Percentiles rank a stretch among this genome's conserved stretches.
Conservation (phyloP, 2,329 filamentous ascomycete species). For the Pseudonectria buxi region DNA sequence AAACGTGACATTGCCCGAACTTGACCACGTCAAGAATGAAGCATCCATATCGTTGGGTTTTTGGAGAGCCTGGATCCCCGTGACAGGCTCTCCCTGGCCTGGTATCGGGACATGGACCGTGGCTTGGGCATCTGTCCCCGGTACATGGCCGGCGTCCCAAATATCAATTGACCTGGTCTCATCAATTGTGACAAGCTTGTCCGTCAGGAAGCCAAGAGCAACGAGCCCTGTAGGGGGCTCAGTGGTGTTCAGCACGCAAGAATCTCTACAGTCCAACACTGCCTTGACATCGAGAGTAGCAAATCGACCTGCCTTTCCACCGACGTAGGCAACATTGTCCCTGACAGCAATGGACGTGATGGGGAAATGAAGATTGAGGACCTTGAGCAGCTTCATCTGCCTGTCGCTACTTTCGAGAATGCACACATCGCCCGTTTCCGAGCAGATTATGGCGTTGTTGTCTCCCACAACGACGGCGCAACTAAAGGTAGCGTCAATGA, state of each 20-base stretch:
- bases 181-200: slow-evolving; percentile 69
- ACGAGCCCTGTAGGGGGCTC: slow-evolving; percentile 43
- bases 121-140: slow-evolving; percentile 31
- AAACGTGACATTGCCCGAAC: slow-evolving; percentile 70
- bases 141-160: slow-evolving; percentile 42
- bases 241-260: slow-evolving; percentile 33
- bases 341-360: slow-evolving; percentile 61
- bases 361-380: slow-evolving; percentile 60
- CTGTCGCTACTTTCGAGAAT: slow-evolving; percentile 71
- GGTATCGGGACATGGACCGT: slow-evolving; percentile 49
- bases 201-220: slow-evolving; percentile 61
- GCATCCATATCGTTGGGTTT: slow-evolving; percentile 55
- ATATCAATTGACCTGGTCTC: slow-evolving; percentile 68
- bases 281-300: slow-evolving; percentile 45
- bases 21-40: slow-evolving; percentile 85
- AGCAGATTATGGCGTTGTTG: slow-evolving; percentile 71
- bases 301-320: slow-evolving; percentile 58
- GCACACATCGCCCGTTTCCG: slow-evolving; percentile 85
- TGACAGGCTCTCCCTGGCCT: slow-evolving; percentile 56
- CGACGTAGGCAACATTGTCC: slow-evolving; percentile 56
- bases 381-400: slow-evolving; percentile 61
- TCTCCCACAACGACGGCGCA: slow-evolving; percentile 65
- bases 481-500: slow-evolving; percentile 80
- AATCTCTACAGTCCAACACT: slow-evolving; percentile 35
- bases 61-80: slow-evolving; percentile 65